Conservation (phyloP, 768 basidiomycete species). For the Lactarius tabidus region DNA sequence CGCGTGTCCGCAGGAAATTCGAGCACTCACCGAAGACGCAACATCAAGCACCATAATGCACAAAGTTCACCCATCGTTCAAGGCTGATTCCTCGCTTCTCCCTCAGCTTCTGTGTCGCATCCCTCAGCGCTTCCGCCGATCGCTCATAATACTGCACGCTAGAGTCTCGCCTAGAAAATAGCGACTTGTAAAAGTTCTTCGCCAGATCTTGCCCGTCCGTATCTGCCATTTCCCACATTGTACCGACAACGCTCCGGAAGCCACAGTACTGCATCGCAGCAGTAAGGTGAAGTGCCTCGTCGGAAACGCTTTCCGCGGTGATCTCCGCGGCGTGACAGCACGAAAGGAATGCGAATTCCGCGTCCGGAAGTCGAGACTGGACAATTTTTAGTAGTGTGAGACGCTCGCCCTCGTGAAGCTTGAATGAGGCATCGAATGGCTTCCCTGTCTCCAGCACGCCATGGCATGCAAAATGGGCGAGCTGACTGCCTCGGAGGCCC, state of each 20-base stretch:
- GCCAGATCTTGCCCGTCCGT: constrained; percentile 18
- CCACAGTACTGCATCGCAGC: constrained; percentile 23
- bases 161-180: not conserved
- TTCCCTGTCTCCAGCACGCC: not conserved
- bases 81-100: not conserved
- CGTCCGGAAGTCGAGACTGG: not conserved
- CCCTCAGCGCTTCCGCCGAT: constrained; percentile 3
- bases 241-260: constrained; percentile 2
- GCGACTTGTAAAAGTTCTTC: constrained; percentile 4
- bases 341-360: constrained; percentile 15
- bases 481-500: no score
- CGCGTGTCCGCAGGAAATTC: not conserved
- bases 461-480: no score
- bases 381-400: constrained; percentile 10
- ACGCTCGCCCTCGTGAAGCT: not conserved
- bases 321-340: constrained; percentile 11
- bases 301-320: not conserved
- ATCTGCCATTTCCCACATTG: constrained; percentile 23
- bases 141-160: not conserved
- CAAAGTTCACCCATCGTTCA: constrained; percentile 20
- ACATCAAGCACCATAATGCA: constrained; percentile 17
- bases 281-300: constrained; percentile 21
- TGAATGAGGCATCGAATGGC: constrained; percentile 8
- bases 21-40: not conserved
- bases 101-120: constrained; percentile 11